Evolutionary conservation across 352 stramenopile species (phyloP).

Genomic region (Phytophthora rubi): DNA sequence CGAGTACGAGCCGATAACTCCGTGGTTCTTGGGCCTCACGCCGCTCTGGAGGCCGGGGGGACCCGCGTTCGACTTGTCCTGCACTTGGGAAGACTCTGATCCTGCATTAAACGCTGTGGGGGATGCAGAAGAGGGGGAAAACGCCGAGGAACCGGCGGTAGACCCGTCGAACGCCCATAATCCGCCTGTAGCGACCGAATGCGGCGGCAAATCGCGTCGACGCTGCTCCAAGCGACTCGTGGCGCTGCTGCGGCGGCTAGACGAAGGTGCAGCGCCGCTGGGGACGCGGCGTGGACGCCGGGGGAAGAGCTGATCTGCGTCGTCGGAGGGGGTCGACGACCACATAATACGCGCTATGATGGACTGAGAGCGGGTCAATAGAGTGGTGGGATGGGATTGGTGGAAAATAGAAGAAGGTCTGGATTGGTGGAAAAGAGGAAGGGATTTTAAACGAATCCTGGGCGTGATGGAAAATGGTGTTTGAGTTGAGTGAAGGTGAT

Average conservation of each 20-base stretch:
- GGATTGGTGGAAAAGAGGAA: too few relatives aligned
- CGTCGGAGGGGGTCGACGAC: constrained; percentile 9
- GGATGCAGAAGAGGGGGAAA: constrained; percentile 8
- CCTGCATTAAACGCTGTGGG: background rate
- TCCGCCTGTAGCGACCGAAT: constrained; percentile 7
- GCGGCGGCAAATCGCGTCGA: constrained; percentile 32
- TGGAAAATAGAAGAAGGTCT: too few relatives aligned
- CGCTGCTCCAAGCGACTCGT: constrained; percentile 35
- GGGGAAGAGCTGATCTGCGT: constrained; percentile 33
- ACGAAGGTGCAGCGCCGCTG: background rate
- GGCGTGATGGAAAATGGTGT: too few relatives aligned
- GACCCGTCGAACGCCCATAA: constrained; percentile 35
- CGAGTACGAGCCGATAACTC: constrained; percentile 52
- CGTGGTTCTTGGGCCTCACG: constrained; percentile 30
- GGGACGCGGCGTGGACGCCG: constrained; percentile 22
- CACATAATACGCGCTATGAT: constrained; percentile 21
- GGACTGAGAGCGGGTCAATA: constrained; percentile 1
- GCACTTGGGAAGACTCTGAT: background rate
- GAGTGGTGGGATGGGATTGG: too few relatives aligned
- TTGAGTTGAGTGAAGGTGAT: too few relatives aligned
- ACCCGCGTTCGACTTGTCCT: constrained; percentile 12
- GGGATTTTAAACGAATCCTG: too few relatives aligned
- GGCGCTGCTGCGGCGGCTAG: constrained; percentile 24
- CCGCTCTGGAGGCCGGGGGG: constrained; percentile 9
- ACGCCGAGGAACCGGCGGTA: constrained; percentile 10